Evolutionary conservation across 2,329 filamentous ascomycete genomes (phyloP), one percentile per base, ranked within the genome.

Genomic region (Talaromyces pinophilus): DNA sequence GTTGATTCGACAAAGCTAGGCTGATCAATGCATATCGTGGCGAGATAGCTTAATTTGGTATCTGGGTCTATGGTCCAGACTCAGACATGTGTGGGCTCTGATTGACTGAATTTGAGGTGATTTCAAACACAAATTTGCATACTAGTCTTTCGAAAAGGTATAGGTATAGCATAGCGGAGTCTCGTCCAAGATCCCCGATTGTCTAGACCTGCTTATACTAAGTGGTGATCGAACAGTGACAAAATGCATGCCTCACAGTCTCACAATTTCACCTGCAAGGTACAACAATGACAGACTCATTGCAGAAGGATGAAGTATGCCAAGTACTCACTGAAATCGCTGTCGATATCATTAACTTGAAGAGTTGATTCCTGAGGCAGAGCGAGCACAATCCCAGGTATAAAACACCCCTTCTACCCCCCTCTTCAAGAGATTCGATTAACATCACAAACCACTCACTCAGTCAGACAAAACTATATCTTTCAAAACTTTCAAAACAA

Each of bases 271-370:
- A 48, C 44, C 19, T 54, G 25, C 15, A 30, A 15, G 48, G 6
- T 10, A 11, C 7, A 30, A n/a, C 50, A 30, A 54, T 54, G 50
- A 54, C 25, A 0, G 48, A 54, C 13, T 30, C 19, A 25, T 44
- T 44, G 57, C 57, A 30, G 8, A 46, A 60, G 7, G 6, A 61
- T 61, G 42, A 48, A 61, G 59, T 61, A 44, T 48, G 59, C 46
- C 44, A 62, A 62, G 44, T 59, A 17, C 19, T 52, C 30, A 44
- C 17, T 44, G 15, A 42, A 17, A 17, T 42, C 15, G 40, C 40
- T 42, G 40, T 50, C 22, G 11, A 35, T 62, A 19, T 46, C 59
- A 60, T 33, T 22, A n/a, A 22, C 5, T 8, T 28, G 40, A 19
- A 15, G 48, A 28, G 15, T n/a, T 55, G 52, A 55, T 55, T 55